Evolutionary conservation across 495 filamentous ascomycete genomes (phyloP).

Genomic region (Polyplosphaeria fusca): DNA sequence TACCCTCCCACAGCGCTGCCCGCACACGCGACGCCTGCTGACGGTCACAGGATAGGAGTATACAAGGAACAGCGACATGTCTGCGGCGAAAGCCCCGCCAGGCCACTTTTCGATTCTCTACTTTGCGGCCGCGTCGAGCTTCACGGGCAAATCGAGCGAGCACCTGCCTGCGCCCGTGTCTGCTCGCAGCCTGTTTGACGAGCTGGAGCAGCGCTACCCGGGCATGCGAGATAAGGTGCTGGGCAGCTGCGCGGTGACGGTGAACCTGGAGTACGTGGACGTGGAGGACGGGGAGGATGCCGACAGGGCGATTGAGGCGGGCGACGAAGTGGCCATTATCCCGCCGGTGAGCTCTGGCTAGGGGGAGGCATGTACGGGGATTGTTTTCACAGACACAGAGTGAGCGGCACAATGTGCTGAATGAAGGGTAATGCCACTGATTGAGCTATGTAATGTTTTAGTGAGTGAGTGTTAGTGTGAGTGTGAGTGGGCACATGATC

Average conservation of each 20-base stretch:
- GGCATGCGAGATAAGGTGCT: conserved; percentile 76
- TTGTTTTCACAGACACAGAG: too few relatives aligned
- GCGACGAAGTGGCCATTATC: conserved; percentile 92
- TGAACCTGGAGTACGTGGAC: conserved; percentile 89
- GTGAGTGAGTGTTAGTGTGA: too few relatives aligned
- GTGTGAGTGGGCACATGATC: too few relatives aligned
- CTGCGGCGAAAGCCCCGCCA: conserved; percentile 46
- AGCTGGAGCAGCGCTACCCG: conserved; percentile 73
- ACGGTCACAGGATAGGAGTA: too few relatives aligned
- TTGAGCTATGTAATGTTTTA: too few relatives aligned
- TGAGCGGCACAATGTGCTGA: too few relatives aligned
- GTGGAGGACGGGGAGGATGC: conserved; percentile 47
- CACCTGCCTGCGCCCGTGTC: conserved; percentile 56
- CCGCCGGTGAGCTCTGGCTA: conserved; percentile 91
- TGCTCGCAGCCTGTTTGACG: conserved; percentile 55
- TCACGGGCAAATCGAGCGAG: conserved; percentile 38
- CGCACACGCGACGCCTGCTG: background rate
- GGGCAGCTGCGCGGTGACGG: conserved; percentile 71
- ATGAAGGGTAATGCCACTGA: too few relatives aligned
- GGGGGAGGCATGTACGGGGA: conserved; percentile 13
- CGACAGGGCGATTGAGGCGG: conserved; percentile 57
- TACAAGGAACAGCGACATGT: conserved; percentile 49
- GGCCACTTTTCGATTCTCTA: conserved; percentile 33
- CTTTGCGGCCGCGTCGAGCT: conserved; percentile 30
- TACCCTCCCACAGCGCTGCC: background rate